Evolutionary conservation across 2,329 filamentous ascomycete genomes (phyloP).

Genomic region (Colletotrichum aenigma): DNA sequence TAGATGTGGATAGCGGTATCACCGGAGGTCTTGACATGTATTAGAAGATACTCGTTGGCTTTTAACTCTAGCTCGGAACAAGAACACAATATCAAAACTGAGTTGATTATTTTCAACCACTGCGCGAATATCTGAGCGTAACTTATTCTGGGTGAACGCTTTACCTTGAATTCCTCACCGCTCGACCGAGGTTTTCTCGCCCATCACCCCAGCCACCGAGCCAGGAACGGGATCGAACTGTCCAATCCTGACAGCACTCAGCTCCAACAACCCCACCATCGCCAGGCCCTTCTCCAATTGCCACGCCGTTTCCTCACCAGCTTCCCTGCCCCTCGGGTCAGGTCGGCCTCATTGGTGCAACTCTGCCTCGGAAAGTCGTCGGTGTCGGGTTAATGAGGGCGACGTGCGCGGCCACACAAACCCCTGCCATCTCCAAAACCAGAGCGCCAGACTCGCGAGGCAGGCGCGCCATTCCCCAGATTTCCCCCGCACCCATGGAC

Average conservation of each 20-base stretch:
- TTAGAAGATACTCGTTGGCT: no score
- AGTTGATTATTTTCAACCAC: not conserved
- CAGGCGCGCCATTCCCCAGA: conserved; percentile 5
- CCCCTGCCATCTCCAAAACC: not conserved
- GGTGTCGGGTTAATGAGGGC: conserved; percentile 1
- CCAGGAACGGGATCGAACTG: not conserved
- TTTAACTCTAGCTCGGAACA: no score
- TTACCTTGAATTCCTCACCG: not conserved
- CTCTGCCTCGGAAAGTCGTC: not conserved
- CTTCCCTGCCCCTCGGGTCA: not conserved
- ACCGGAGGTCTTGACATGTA: not conserved
- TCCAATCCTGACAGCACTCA: not conserved
- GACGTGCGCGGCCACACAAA: not conserved
- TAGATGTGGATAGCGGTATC: not conserved
- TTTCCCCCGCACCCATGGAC: conserved; percentile 12
- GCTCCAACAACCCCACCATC: not conserved
- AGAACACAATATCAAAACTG: not conserved
- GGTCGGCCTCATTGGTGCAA: conserved; percentile 8
- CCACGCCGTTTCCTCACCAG: not conserved
- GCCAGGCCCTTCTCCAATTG: not conserved
- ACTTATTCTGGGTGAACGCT: not conserved
- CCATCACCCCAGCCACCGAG: not conserved
- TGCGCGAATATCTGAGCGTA: rapidly evolving
- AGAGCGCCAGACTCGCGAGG: not conserved
- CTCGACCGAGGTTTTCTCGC: not conserved